Percentiles rank a stretch among this genome's conserved stretches.
Evolutionary conservation across 495 filamentous ascomycete species (phyloP).

Genomic region (Chaetomium tenue): DNA sequence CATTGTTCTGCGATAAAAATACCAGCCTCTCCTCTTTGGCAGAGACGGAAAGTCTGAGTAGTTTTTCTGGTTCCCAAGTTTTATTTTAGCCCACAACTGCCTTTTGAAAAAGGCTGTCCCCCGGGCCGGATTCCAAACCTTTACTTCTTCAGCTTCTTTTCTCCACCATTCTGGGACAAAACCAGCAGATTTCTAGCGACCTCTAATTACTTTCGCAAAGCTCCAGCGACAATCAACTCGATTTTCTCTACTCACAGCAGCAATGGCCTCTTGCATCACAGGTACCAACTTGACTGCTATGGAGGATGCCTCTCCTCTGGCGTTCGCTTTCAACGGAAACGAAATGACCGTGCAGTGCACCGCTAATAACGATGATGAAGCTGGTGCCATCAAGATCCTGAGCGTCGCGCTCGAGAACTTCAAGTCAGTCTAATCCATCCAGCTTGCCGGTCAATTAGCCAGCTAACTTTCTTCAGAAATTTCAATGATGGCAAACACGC

Average conservation of each 20-base stretch:
- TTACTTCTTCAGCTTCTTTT: too few species aligned
- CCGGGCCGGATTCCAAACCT: too few species aligned
- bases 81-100: too few species aligned
- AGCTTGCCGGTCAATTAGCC: background rate
- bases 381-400: background rate
- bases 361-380: conserved; percentile 9
- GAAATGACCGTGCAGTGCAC: conserved; percentile 21
- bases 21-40: too few species aligned
- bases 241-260: background rate
- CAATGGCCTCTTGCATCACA: conserved; percentile 12
- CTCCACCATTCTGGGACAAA: too few species aligned
- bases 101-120: too few species aligned
- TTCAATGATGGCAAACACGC: conserved; percentile 19
- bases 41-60: too few species aligned
- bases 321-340: conserved; percentile 18
- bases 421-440: conserved; percentile 5
- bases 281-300: background rate
- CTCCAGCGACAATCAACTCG: too few species aligned
- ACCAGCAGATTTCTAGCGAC: too few species aligned
- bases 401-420: conserved; percentile 7
- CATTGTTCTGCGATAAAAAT: too few species aligned
- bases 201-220: too few species aligned
- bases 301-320: conserved; percentile 3
- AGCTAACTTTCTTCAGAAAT: conserved; percentile 4
- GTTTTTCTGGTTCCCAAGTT: too few species aligned